Evolutionary conservation across 129 eudicot genomes (phyloP), one percentile per base, ranked within the genome.

Genomic region (Calendula officinalis): DNA sequence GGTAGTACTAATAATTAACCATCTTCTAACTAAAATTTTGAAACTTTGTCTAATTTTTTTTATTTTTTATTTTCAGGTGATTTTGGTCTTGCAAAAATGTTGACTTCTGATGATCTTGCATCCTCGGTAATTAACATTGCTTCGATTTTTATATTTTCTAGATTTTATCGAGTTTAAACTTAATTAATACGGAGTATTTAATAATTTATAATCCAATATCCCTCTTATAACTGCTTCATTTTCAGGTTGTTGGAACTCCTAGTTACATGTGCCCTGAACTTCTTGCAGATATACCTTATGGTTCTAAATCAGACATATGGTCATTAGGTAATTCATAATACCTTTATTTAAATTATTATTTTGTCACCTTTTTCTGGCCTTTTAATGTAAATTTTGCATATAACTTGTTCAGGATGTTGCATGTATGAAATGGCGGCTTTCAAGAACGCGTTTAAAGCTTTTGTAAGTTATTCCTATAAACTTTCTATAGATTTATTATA

Each of bases 251-350:
- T 70, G 99, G 99, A 42, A 94, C 99, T 78, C 99, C 99, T 40
- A 88, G 95, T 73, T 83, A 94, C 73, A 94, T 94, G 99, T 89
- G 99, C 64, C 99, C 99, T 3, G 97, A 94, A 78, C 99, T 94
- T 73, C 99, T 94, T 75, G 99, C 99, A 56, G 99, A 94, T 71
- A 94, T 94, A 79, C 99, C 99, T 48, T 94, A 94, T 67, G 99
- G 99, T 51, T 88, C 92, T 33, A 94, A 94, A 74, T 94, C 99
- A 15, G 97, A 94, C 72, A 94, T 94, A 77, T 94, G 99, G 99
- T 94, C 99, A 47, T 66, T 94, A 76, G 99, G 99, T 92, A 64
- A 77, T 56, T 59, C 39, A 42, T 36, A 16, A 27, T 44, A 55
- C 58, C 27, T 47, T 46, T 35, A 27, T 6, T 36, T 56, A 17